Evolutionary conservation across 495 filamentous ascomycete species (phyloP), one percentile per base, ranked within the genome.

Genomic region (Penicillium paxilli): DNA sequence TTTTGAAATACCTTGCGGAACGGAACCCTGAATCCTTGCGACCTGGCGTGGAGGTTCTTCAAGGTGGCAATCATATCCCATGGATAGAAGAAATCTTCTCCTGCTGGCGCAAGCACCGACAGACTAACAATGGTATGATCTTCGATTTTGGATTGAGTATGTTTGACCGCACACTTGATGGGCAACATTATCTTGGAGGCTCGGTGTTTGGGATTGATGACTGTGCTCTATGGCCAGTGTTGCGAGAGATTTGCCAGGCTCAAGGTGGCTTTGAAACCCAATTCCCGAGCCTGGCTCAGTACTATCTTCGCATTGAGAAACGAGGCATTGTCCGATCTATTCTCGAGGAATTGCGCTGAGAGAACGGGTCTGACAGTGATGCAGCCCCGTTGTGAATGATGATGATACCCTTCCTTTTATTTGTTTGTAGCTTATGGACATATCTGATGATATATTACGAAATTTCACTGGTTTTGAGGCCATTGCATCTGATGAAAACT

Each of bases 141-240:
- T 62, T 66, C 25, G 49, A 63, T 21, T 35, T 38, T 1, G 44
- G 38, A 5, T 32, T 86, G 12, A 54, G 64, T 0, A 47, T 65
- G 1, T 89, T 84, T 80, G 82, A 87, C 42, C 49, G 47, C 10
- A 66, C 68, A 47, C 66, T 82, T 2, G 56, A 64, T 4, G 74
- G 75, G 19, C 68, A 66, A 44, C 64, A 71, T 24, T 89, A 85
- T 55, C 80, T 89, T 5, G 80, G 81, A 14, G 87, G 85, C 0
- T 51, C 67, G 0, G 55, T 55, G 1, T 76, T 87, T 14, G 78
- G 79, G 2, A 74, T 89, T 14, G 87, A 84, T 9, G 89, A 93
- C 64, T 90, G 83, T 60, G 82, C 83, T 0, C 71, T 90, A 9
- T 91, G 86, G 86, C 88, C 89, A 0, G 77, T 89, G 9, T 68